These are phyloP conservation scores for Porphyridium purpureum DNA, from an alignment of 23 red algal genomes.

Conservation along the genomic window DNA sequence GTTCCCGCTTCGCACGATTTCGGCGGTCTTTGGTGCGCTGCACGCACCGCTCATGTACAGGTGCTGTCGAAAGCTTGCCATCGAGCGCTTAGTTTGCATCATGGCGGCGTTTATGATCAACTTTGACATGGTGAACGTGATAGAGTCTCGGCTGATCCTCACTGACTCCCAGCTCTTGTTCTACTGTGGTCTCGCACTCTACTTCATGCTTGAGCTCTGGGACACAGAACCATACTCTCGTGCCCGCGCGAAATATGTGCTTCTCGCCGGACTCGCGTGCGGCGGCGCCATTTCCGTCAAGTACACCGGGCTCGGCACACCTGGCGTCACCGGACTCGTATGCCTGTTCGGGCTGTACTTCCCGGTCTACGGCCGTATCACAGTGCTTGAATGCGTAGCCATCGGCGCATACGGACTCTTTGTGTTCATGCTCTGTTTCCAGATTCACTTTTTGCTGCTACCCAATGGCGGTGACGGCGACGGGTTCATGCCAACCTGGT, in stretches of 20 bases:
- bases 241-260: slow-evolving; percentile 35
- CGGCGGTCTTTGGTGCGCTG: slow-evolving; percentile 66
- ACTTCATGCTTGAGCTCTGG: slow-evolving; percentile 66
- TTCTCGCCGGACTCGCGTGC: slow-evolving; percentile 34
- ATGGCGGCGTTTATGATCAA: slow-evolving; percentile 26
- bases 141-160: slow-evolving; percentile 78
- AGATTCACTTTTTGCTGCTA: slow-evolving; percentile 65
- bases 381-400: slow-evolving; percentile 30
- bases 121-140: slow-evolving; percentile 55
- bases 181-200: slow-evolving; percentile 55
- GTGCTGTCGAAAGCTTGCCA: slow-evolving; percentile 30
- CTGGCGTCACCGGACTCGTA: slow-evolving; percentile 58
- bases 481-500: slow-evolving; percentile 48
- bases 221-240: slow-evolving; percentile 20
- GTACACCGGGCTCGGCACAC: slow-evolving; percentile 80
- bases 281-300: slow-evolving; percentile 78
- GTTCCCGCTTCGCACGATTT: slow-evolving; percentile 46
- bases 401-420: slow-evolving; percentile 29
- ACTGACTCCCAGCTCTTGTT: slow-evolving; percentile 87
- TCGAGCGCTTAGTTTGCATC: slow-evolving; percentile 29
- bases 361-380: slow-evolving; percentile 6
- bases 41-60: slow-evolving; percentile 70
- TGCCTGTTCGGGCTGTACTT: slow-evolving; percentile 52
- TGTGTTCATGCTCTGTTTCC: slow-evolving; percentile 42
- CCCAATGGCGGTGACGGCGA: slow-evolving; percentile 55